Evolutionary conservation across 257 asterid species (phyloP).

Genomic region (Plantago major): DNA sequence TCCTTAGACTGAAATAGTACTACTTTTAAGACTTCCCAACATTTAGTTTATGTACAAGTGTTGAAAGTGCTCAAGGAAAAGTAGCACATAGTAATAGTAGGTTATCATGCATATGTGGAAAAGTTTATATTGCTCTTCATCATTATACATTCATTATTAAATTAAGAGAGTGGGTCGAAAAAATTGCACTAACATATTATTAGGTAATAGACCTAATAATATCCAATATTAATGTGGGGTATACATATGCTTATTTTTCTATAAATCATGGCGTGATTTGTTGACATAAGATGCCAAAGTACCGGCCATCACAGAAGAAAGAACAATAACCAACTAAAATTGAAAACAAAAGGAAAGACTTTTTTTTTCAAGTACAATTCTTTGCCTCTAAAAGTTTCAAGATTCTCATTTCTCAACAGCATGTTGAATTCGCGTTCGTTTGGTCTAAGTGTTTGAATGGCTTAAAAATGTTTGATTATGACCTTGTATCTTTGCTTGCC

Average conservation of each 20-base stretch:
- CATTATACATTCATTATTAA: neutral
- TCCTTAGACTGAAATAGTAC: too few species aligned
- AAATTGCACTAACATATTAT: neutral
- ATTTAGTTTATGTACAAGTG: too few species aligned
- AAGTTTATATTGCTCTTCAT: neutral
- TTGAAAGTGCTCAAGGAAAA: neutral
- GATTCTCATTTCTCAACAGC: too few species aligned
- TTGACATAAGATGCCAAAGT: neutral
- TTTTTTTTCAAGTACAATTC: neutral
- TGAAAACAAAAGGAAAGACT: too few species aligned
- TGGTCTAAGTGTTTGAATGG: too few species aligned
- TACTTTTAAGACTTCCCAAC: too few species aligned
- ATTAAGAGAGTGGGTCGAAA: neutral
- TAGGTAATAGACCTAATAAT: neutral
- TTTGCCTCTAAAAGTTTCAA: neutral
- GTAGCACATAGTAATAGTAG: neutral
- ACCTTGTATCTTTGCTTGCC: too few species aligned
- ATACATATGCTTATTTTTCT: neutral
- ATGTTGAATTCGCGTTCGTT: too few species aligned
- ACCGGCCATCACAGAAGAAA: too few species aligned
- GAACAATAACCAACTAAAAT: too few species aligned
- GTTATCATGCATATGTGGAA: neutral
- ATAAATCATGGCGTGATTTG: neutral
- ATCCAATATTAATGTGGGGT: neutral
- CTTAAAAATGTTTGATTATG: too few species aligned